Base-by-base conservation (phyloP, 2,329 filamentous ascomycete genomes). In the Fusarium verrucosum region DNA sequence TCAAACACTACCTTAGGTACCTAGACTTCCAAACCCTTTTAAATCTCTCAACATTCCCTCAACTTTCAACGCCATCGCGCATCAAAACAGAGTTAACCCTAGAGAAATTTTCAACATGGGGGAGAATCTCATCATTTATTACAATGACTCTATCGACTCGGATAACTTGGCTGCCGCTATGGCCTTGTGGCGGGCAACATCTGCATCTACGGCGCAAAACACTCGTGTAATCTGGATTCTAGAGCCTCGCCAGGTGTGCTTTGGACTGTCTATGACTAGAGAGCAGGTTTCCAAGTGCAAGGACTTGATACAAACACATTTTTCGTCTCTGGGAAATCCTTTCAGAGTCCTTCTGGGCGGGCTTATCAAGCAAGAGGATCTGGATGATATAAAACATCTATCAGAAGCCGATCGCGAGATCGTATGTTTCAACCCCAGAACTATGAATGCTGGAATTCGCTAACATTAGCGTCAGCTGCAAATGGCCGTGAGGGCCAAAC, bases 71-170 rank as follows among this genome's bases (percentile, higher is more conserved):
- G 30, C 55, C 36, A 41, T 62, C 41, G 32, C 49, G 26, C 20
- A 53, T 56, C 36, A 17, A 16, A 28, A 44, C 19, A 44, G 14
- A 17, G n/a, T 37, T 25, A 17, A 11, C 19, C 6, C 9, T 13
- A 30, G 20, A 32, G 25, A 55, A 4, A 28, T 8, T 36, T 25
- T 44, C 38, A 41, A 36, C 28, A 69, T 69, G 66, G 58, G 52
- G 30, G 56, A 65, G 50, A 47, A 58, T 28, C 50, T 71, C 41
- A 43, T 71, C 38, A 68, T 71, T 38, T 71, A 65, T 50, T 71
- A 70, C 35, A 71, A 71, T 68, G 69, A 71, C 58, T 66, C 58
- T 10, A 71, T 71, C 52, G 69, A 71, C 50, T 71, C 69, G 50
- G 69, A 71, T 26, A 71, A 71, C 46, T 43, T 60, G 47, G 66